Base-by-base conservation (phyloP, 768 basidiomycete species). In the Mycena galopus region DNA sequence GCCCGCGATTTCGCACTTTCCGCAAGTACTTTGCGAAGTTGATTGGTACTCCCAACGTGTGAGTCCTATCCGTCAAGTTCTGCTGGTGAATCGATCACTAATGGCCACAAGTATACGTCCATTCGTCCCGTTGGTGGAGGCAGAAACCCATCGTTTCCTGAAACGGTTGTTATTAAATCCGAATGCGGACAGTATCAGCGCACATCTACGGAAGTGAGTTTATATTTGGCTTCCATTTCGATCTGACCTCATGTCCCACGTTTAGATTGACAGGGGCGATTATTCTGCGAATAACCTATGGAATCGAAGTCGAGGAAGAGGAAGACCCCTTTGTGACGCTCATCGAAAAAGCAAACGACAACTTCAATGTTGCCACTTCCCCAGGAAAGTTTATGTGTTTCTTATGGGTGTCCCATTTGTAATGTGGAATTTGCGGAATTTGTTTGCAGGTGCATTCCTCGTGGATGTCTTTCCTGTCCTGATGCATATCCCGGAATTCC, bases 271-370 rank as follows among this genome's bases (percentile, higher is more conserved):
- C 89, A 17, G 89, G 90, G 5, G 83, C 85, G 12, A 86, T 90
- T 44, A 90, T 91, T 27, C 75, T 91, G 60, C 83, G 85, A 29
- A 81, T 90, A 12, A 86, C 89, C 1, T 89, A 91, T 69, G 90
- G 90, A 23, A 88, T 89, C 58, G 83, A 88, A 65, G 88, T 90
- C 6, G 82, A 85, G 71, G 89, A 90, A 23, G 82, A 83, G 12
- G 77, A 84, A 21, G 89, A 91, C 64, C 87, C 88, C 0, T 88
- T 88, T 65, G 81, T 91, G 2, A 77, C 82, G 23, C 82, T 90
- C 33, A 88, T 89, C 10, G 87, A 91, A 60, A 76, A 75, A 6
- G 88, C 89, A 17, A 90, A 85, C 21, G 85, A 84, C 27, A 86
- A 89, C 68, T 90, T 91, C 73, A 88, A 84, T 37, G 79, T 72